Base-by-base conservation (phyloP, 2,329 filamentous ascomycete species). In the Colletotrichum sp. region DNA sequence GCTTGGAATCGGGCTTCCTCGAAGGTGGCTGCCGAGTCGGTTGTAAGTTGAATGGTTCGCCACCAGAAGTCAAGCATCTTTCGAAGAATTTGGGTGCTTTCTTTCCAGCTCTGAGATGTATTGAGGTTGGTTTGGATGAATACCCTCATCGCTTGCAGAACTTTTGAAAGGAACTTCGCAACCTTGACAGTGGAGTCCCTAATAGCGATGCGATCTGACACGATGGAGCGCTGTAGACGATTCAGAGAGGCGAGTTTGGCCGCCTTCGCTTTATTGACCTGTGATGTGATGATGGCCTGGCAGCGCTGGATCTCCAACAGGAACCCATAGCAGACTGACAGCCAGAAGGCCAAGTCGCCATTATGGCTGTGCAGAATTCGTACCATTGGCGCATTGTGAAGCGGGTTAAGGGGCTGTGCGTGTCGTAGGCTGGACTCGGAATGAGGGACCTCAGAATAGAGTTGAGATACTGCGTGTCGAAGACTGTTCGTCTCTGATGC, bases 1-100 rank as follows among this genome's bases (percentile, higher is more conserved):
- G 92, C 92, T 80, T 92, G 92, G 82, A 94, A 94, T 39, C 85
- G 87, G 18, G 91, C 91, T 79, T 93, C 92, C 72, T 93, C 90
- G 78, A 93, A 93, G 1, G 82, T 80, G 6, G 80, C 26, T 0
- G 44, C 44, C n/a, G 44, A 52, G 12, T 82, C 82, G 15, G 86
- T 87, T 2, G 89, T 85, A 36, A 92, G 85, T 1, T 80, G 78
- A 72, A 90, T 87, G 0, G 90, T 93, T 24, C 89, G 86, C 81
- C 88, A 87, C 84, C 92, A 89, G 79, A 90, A 92, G 74, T 89
- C 88, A 69, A 90, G 80, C 12, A 92, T 71, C 6, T 83, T 80
- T 16, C 84, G 82, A 15, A 90, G 77, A 32, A 85, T 52, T 24
- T 72, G 77, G 32, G 81, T 82, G 49, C 84, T 82, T 65, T 85